Conservation (phyloP, 2,329 filamentous ascomycete species). For the Nemania diffusa region DNA sequence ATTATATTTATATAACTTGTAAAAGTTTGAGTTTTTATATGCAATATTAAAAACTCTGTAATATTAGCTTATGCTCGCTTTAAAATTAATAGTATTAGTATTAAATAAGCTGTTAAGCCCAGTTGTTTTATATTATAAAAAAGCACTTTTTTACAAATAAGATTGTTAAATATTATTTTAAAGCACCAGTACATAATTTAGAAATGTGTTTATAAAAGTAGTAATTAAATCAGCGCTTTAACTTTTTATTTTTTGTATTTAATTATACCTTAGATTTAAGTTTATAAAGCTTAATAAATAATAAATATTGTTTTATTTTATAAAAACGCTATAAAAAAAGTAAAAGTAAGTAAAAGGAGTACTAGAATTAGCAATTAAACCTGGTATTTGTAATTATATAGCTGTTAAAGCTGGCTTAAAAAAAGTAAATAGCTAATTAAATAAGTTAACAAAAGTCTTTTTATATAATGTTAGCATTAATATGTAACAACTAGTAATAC, state of each 20-base stretch:
- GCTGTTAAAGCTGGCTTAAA: not conserved
- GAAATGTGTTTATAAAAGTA: not conserved
- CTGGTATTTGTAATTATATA: not conserved
- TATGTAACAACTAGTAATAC: not conserved
- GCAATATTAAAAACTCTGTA: not conserved
- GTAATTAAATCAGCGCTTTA: not conserved
- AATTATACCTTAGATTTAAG: not conserved
- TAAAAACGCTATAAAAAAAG: conserved; percentile 3
- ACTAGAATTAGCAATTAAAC: not conserved
- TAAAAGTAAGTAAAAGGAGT: not conserved
- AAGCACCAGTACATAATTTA: not conserved
- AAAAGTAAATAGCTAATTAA: not conserved
- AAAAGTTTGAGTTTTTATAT: not conserved
- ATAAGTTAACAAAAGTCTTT: not conserved
- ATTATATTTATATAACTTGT: not conserved
- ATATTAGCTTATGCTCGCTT: not conserved
- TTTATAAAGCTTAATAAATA: not conserved
- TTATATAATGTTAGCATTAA: not conserved
- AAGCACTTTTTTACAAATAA: not conserved
- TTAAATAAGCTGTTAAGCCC: not conserved
- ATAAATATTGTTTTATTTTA: not conserved
- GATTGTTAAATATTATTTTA: not conserved
- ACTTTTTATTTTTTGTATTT: not conserved
- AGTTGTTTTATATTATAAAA: not conserved
- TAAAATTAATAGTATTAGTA: not conserved